Conservation (phyloP, 306 rosid genomes). For the Vigna trinervia region DNA sequence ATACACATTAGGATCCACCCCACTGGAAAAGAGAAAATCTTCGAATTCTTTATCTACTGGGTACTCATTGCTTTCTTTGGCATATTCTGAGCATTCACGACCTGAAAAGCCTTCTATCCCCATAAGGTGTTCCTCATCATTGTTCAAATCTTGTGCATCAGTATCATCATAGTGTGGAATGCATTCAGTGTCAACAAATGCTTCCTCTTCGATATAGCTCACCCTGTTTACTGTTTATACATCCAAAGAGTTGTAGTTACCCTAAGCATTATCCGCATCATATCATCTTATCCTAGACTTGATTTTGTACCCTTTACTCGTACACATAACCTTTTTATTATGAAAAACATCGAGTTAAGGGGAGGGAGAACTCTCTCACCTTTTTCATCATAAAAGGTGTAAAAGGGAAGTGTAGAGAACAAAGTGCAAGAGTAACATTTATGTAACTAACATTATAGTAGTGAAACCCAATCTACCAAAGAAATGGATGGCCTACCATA, state of each 20-base stretch:
- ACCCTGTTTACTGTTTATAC: slow-evolving; percentile 42
- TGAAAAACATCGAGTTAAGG: not conserved
- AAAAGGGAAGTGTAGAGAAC: not conserved
- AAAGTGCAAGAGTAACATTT: not conserved
- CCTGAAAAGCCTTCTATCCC: slow-evolving; percentile 49
- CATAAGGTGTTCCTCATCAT: slow-evolving; percentile 56
- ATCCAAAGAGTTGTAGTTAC: slow-evolving; percentile 32
- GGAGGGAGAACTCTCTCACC: not conserved
- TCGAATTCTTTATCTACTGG: slow-evolving; percentile 59
- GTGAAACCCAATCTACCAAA: slow-evolving; percentile 30
- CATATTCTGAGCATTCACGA: slow-evolving; percentile 46
- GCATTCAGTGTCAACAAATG: slow-evolving; percentile 23
- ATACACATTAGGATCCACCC: slow-evolving; percentile 52
- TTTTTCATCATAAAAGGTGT: not conserved
- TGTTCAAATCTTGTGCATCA: slow-evolving; percentile 42
- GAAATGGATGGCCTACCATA: slow-evolving; percentile 48
- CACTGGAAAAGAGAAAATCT: slow-evolving; percentile 56
- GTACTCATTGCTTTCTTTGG: slow-evolving; percentile 49
- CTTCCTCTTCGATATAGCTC: slow-evolving; percentile 42
- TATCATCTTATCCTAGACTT: slow-evolving; percentile 15
- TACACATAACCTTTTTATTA: not conserved
- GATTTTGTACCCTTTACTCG: slow-evolving; percentile 21
- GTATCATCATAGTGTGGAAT: slow-evolving; percentile 26
- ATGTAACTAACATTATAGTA: not conserved
- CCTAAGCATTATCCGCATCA: slow-evolving; percentile 20